Percentiles rank a stretch among this genome's conserved stretches.
Evolutionary conservation across 2,329 filamentous ascomycete genomes (phyloP).

Genomic region (Alternaria sp.): DNA sequence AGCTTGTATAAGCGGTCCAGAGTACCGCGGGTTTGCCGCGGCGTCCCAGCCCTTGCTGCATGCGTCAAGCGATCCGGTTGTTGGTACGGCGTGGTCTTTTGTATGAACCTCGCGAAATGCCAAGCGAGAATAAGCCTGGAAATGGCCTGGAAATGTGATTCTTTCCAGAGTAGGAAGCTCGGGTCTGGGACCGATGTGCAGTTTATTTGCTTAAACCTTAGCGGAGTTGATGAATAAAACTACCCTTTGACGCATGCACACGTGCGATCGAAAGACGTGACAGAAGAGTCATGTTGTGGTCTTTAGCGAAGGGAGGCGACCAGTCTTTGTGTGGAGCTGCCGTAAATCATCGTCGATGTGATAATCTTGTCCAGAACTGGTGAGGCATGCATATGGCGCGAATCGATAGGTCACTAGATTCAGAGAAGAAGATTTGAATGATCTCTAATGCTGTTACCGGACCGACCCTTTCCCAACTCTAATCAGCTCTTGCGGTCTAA

Average conservation of each 20-base stretch:
- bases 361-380: neutral
- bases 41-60: neutral
- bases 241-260: neutral
- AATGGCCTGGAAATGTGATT: neutral
- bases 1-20: neutral
- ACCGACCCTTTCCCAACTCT: neutral
- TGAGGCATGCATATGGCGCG: neutral
- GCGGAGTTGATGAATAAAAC: neutral
- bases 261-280: neutral
- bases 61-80: constrained; percentile 1
- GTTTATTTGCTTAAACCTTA: neutral
- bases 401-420: neutral
- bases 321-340: neutral
- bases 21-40: neutral
- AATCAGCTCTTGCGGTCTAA: neutral
- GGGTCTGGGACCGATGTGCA: neutral
- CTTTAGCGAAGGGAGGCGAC: neutral
- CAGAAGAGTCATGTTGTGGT: neutral
- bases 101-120: neutral
- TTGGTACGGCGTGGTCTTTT: neutral
- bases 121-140: neutral
- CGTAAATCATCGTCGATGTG: constrained; percentile 3
- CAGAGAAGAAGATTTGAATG: neutral
- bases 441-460: neutral
- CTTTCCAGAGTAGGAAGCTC: neutral